Conservation (phyloP, 352 stramenopile species). For the Elongisporangium prolatum region DNA sequence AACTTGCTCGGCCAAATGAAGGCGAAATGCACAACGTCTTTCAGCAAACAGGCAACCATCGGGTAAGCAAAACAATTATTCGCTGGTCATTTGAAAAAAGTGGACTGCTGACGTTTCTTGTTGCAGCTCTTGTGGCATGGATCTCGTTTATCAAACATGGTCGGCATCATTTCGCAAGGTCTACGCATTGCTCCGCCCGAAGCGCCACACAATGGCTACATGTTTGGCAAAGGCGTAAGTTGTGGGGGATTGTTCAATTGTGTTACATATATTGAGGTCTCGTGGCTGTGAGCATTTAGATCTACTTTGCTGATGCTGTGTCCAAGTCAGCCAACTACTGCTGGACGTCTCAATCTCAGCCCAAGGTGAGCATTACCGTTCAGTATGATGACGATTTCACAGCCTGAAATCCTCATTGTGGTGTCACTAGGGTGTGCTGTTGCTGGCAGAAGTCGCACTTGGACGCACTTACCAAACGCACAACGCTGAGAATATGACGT, state of each 20-base stretch:
- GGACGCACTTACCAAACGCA: slow-evolving; percentile 38
- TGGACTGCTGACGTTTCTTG: not conserved
- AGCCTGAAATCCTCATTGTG: not conserved
- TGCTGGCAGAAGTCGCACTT: slow-evolving; percentile 65
- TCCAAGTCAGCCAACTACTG: slow-evolving; percentile 61
- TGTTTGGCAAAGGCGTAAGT: slow-evolving; percentile 64
- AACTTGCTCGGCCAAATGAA: slow-evolving; percentile 38
- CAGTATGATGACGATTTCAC: too few relatives aligned
- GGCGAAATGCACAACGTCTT: slow-evolving; percentile 32
- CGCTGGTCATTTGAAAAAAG: too few relatives aligned
- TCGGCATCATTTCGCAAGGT: slow-evolving; percentile 63
- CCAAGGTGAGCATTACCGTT: slow-evolving; percentile 11
- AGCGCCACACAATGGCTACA: slow-evolving; percentile 57
- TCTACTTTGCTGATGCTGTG: slow-evolving; percentile 69
- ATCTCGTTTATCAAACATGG: slow-evolving; percentile 48
- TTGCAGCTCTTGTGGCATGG: slow-evolving; percentile 54
- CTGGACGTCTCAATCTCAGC: slow-evolving; percentile 19
- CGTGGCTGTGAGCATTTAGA: slow-evolving; percentile 10
- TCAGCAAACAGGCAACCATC: slow-evolving; percentile 46
- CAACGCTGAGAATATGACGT: slow-evolving; percentile 48
- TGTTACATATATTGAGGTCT: too few relatives aligned
- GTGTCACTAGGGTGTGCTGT: slow-evolving; percentile 57
- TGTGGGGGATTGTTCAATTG: not conserved
- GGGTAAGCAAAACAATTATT: slow-evolving; percentile 28
- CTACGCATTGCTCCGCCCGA: slow-evolving; percentile 67